Base-by-base conservation (phyloP, 129 eudicot genomes). In the Glebionis coronaria region DNA sequence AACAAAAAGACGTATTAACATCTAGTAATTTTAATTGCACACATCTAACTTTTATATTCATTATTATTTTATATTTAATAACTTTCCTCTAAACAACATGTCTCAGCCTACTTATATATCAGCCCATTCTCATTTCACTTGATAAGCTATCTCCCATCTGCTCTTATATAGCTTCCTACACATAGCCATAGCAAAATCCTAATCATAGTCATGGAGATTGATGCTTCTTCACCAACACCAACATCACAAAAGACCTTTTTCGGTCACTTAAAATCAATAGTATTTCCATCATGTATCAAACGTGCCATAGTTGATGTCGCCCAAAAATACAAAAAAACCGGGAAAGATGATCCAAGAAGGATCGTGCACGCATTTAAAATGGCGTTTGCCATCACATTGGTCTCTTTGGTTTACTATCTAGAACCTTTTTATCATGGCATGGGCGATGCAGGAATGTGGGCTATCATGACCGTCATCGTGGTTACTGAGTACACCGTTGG, bases 401-500 rank as follows among this genome's bases (percentile, higher is more conserved):
- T 90, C 15, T 85, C 94, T 12, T 68, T 82, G 73, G 71, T 86
- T 59, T 90, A 86, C 81, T 90, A 83, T 70, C 74, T 79, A 12
- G 62, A 82, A 57, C 94, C 88, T 2, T 73, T 90, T 23, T 90
- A 90, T 47, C 69, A 86, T 9, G 84, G 94, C 31, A 79, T 90
- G 51, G 97, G 97, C 18, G 82, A 65, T 20, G 72, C 97, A 0
- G 97, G 84, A 25, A 81, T 90, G 82, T 90, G 94, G 90, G 97
- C 97, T 7, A 68, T 86, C 55, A 66, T 90, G 31, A 90, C 97
- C 1, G 97, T 90, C 12, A 86, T 86, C 4, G 97, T 86, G 14
- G 87, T 90, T 53, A 86, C 86, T 40, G 97, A 90, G 73, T 90
- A 74, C 73, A 81, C 90, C 0, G 97, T 86, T 12, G 97, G 97